Conservation (phyloP, 2,329 filamentous ascomycete species). For the Hypoxylon sp. region DNA sequence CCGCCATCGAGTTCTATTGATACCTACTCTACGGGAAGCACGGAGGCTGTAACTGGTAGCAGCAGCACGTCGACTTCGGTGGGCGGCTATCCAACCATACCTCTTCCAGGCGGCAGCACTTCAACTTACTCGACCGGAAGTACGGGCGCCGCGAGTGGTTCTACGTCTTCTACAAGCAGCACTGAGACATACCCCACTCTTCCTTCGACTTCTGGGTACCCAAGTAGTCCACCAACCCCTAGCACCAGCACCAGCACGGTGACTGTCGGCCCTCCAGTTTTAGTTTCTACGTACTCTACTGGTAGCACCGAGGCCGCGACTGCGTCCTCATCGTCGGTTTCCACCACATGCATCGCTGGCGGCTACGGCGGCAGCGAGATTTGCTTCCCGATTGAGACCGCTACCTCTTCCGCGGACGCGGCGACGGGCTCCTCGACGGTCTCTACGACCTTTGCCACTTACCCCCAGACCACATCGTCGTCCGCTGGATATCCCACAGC, state of each 20-base stretch:
- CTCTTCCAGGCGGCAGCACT: slow-evolving; percentile 10
- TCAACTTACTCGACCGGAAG: slow-evolving; percentile 22
- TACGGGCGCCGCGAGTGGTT: slow-evolving; percentile 25
- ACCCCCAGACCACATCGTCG: slow-evolving; percentile 16
- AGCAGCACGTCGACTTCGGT: slow-evolving; percentile 27
- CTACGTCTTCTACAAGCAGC: slow-evolving; percentile 13
- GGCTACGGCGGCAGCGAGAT: slow-evolving; percentile 37
- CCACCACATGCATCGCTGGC: slow-evolving; percentile 37
- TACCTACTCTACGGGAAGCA: slow-evolving; percentile 33
- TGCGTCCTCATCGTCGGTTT: slow-evolving; percentile 5
- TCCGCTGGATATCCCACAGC: slow-evolving; percentile 25
- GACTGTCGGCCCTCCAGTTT: slow-evolving; percentile 2
- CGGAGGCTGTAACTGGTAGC: slow-evolving; percentile 35
- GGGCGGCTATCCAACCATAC: slow-evolving; percentile 18
- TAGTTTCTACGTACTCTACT: slow-evolving; percentile 17
- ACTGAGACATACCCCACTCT: slow-evolving; percentile 37
- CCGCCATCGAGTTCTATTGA: slow-evolving; percentile 5
- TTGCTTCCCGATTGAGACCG: slow-evolving; percentile 35
- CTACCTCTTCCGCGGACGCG: slow-evolving; percentile 30
- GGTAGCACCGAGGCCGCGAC: slow-evolving; percentile 29
- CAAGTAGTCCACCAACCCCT: slow-evolving; percentile 1
- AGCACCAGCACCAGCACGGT: slow-evolving; percentile 32
- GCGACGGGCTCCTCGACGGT: slow-evolving; percentile 27
- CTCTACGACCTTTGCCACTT: slow-evolving; percentile 38
- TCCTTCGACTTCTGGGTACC: slow-evolving; percentile 17